Evolutionary conservation across 108 stramenopile species (phyloP).

Genomic region (Skeletonema costatum): DNA sequence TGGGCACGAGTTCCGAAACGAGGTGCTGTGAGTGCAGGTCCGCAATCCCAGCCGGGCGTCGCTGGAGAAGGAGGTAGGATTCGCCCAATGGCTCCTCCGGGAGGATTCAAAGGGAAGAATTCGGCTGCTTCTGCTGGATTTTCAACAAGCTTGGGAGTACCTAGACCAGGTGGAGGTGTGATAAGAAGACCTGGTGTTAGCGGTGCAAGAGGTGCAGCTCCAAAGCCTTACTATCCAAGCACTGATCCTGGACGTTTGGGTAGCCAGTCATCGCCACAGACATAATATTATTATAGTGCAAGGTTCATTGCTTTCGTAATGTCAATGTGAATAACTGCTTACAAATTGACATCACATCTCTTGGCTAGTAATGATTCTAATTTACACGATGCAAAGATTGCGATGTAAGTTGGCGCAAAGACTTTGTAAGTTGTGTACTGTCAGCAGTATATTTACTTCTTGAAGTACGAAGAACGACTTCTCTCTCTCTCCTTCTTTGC

Average conservation of each 20-base stretch:
- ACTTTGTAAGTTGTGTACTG: background rate
- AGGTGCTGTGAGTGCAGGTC: constrained; percentile 53
- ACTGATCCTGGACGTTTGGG: constrained; percentile 79
- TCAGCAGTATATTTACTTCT: constrained; percentile 42
- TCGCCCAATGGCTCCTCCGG: constrained; percentile 38
- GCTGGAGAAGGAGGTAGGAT: constrained; percentile 48
- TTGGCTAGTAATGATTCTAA: background rate
- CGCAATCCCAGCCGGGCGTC: constrained; percentile 34
- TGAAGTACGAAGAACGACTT: constrained; percentile 86
- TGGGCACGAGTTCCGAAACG: constrained; percentile 90
- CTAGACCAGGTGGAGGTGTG: constrained; percentile 72
- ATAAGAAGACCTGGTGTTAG: constrained; percentile 65
- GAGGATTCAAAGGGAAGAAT: constrained; percentile 26
- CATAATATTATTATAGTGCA: constrained; percentile 1
- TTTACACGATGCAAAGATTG: background rate
- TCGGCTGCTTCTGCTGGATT: constrained; percentile 61
- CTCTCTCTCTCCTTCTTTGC: constrained; percentile 90
- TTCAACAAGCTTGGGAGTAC: constrained; percentile 41
- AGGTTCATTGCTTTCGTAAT: background rate
- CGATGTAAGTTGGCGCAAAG: background rate
- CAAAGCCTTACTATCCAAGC: constrained; percentile 85
- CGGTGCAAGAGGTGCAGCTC: constrained; percentile 42
- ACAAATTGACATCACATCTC: background rate
- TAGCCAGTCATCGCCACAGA: constrained; percentile 31
- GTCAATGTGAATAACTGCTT: background rate